A percentile compares a stretch with the other conserved stretches of the same genome.
Evolutionary conservation across 371 early-diverging fungal species (phyloP).

Genomic region (Mortierella sp.): DNA sequence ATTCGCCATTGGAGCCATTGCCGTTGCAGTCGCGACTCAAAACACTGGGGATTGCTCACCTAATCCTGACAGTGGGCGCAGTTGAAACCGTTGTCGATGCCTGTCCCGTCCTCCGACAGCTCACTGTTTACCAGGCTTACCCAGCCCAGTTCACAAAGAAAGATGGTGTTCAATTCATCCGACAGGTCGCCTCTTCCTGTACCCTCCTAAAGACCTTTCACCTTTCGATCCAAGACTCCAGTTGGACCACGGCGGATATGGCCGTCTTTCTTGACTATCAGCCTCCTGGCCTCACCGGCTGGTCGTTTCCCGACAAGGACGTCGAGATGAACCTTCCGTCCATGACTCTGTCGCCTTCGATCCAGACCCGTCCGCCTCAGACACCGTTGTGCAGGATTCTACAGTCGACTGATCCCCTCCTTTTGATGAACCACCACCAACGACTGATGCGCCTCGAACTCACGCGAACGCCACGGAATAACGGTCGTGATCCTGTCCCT

Average conservation of each 20-base stretch:
- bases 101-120: not conserved
- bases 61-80: not conserved
- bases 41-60: not conserved
- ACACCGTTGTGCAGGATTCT: not conserved
- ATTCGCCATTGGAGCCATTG: not conserved
- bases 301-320: not conserved
- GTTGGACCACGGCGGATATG: not conserved
- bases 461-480: not conserved
- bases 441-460: constrained; percentile 6
- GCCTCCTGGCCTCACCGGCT: not conserved
- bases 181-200: not conserved
- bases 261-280: not conserved
- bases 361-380: not conserved
- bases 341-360: not conserved
- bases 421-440: constrained; percentile 2
- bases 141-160: not conserved
- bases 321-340: not conserved
- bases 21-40: not conserved
- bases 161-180: not conserved
- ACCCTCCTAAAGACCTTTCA: not conserved
- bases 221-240: not conserved
- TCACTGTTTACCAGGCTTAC: not conserved
- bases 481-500: not conserved
- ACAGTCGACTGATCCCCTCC: constrained; percentile 1
- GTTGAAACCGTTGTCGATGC: not conserved